Base-by-base conservation (phyloP, 257 asterid genomes). In the Catharanthus roseus region DNA sequence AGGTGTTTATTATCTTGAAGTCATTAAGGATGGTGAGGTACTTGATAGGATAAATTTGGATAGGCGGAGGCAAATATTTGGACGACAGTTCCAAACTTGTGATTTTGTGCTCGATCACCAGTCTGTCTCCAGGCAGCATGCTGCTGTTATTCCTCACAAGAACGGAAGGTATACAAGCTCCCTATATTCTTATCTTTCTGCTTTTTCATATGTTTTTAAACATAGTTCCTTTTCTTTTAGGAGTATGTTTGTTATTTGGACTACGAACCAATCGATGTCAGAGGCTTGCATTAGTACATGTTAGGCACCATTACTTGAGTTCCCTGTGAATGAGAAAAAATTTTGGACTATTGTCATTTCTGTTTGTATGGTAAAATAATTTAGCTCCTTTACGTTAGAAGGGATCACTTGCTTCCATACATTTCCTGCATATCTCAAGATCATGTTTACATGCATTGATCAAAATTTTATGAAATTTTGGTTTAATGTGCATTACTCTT, bases 61-160 rank as follows among this genome's bases (percentile, higher is more conserved):
- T 72, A 95, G 85, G 84, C 82, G 85, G 67, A 87, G 85, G 82
- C 90, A 95, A 75, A 85, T 95, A 56, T 95, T 95, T 78, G 99
- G 97, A 28, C 80, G 99, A 69, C 99, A 86, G 87, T 80, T 89
- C 72, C 97, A 88, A 75, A 77, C 97, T 60, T 95, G 97, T 87
- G 97, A 93, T 84, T 88, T 84, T 79, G 97, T 93, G 84, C 96
- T 93, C 54, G 99, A 93, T 79, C 99, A 93, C 78, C 99, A 91
- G 81, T 93, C 99, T 29, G 99, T 93, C 45, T 93, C 99, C 19
- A 91, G 99, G 65, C 99, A 93, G 74, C 99, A 93, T 67, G 99
- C 99, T 38, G 99, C 86, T 73, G 99, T 91, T 9, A 68, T 91
- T 72, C 92, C 96, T 31, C 99, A 93, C 85, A 93, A 88, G 83